Base-by-base conservation (phyloP, 1,284 basidiomycete genomes). In the Fomes fomentarius region DNA sequence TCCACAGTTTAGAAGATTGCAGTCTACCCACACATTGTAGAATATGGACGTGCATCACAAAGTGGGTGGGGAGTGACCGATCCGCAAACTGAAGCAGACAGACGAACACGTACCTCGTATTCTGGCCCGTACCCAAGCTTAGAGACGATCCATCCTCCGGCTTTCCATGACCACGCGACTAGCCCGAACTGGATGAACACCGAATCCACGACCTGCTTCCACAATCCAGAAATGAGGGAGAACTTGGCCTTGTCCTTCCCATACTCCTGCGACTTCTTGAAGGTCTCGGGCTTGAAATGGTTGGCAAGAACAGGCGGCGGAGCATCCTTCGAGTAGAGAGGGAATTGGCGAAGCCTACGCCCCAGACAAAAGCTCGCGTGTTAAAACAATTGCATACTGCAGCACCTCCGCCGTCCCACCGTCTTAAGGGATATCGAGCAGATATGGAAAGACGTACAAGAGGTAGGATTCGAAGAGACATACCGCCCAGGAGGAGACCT, bases 211-310 rank as follows among this genome's bases (percentile, higher is more conserved):
- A 79, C 63, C 67, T 94, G 91, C 66, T 86, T 86, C 70, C 88
- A 85, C 52, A 95, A 60, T 1, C 86, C 85, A 0, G 88, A 84
- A 59, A 94, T 69, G 42, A 97, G 74, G 1, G 84, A 82, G 71
- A 92, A 96, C 64, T 83, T 82, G n/a, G 94, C 89, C 74, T 98
- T 98, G 80, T 96, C 93, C 46, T 82, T 83, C 17, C 94, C 93
- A 74, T 99, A 99, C 24, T 78, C 74, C 71, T 98, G 96, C 1
- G 94, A 95, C 67, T 97, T 97, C 56, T 84, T 74, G 72, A 95
- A 97, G 7, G 87, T 87, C 1, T 89, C 84, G 15, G 77, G 69
- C 7, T 81, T 79, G 61, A 97, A 89, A 68, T 96, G 89, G 0
- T 74, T 73, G 0, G 82, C 84, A 4, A 98, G 82, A 1, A 84